Base-by-base conservation (phyloP, 2,329 filamentous ascomycete genomes). In the Fonsecaea multimorphosa region DNA sequence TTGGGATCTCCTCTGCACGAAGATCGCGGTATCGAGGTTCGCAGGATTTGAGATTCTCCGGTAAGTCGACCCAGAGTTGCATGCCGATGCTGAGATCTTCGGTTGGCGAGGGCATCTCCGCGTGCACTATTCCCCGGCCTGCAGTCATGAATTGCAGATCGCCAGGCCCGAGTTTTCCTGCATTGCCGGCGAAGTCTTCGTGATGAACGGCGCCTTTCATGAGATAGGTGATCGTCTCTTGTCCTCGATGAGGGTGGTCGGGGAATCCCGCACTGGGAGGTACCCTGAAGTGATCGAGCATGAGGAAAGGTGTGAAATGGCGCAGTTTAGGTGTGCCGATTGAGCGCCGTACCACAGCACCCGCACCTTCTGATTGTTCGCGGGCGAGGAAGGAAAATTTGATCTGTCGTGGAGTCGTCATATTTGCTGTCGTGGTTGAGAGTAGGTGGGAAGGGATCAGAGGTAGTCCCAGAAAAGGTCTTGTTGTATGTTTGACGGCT, bases 101-200 rank as follows among this genome's bases (percentile, higher is more conserved):
- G 75, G 92, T 92, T 74, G 91, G 87, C 61, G 87, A 85, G 9
- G 94, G 94, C 93, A 98, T 97, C 80, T 98, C 94, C 40, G 93
- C 92, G 78, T 98, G 95, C 78, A 97, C 91, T 73, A 98, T 96
- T 49, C 94, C 94, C 22, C 85, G 83, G 3, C 94, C 94, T 0
- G 94, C 94, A 0, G 94, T 97, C 95, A 98, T 98, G 84, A 98
- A 98, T 76, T 98, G 94, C 55, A 98, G 81, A 76, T 97, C 94
- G n/a, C 94, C 94, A 0, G 90, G 80, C 67, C 89, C 85, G 72
- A 98, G 92, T 2, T 91, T 95, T 64, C 94, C 95, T 57, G 85
- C 85, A 80, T 95, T 89, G 12, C 93, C 93, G 1, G 91, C 89
- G 72, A 97, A 97, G 78, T 97, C 93, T 80, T 97, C 93, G 75